phyloP scores from a whole-genome alignment of 108 stramenopile genomes.

The Fistulifera solaris region DNA sequence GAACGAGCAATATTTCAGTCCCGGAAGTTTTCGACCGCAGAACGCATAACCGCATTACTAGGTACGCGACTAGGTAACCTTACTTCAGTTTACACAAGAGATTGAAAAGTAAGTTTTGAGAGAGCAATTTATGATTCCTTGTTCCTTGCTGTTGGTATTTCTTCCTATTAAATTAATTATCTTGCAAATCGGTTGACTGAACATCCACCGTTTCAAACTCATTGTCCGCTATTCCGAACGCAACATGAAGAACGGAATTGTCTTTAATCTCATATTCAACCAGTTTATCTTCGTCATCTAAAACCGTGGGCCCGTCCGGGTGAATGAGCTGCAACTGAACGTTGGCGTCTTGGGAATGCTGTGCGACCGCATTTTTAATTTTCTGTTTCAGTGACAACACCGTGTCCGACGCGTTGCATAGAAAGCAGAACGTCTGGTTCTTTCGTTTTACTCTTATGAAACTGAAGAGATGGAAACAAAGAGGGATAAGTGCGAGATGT shows the following conservation, averaged over 20 bases:
- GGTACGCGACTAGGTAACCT: no score
- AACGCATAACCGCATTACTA: no score
- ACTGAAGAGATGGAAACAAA: no score
- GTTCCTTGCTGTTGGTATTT: no score
- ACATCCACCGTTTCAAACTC: slow-evolving; percentile 28
- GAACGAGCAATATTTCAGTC: no score
- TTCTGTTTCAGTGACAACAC: slow-evolving; percentile 40
- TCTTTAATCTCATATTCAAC: slow-evolving; percentile 28
- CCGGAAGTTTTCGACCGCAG: no score
- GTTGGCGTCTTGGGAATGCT: slow-evolving; percentile 7
- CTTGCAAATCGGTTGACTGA: neutral
- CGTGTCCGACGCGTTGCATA: slow-evolving; percentile 33
- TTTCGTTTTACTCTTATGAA: slow-evolving; percentile 39
- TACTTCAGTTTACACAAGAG: no score
- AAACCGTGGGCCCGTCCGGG: slow-evolving; percentile 18
- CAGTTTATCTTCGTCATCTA: slow-evolving; percentile 18
- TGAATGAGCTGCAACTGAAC: slow-evolving; percentile 19
- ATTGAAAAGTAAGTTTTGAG: no score
- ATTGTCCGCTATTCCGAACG: slow-evolving; percentile 25
- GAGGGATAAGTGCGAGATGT: slow-evolving; percentile 17
- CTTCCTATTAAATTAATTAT: neutral
- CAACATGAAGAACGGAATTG: slow-evolving; percentile 34
- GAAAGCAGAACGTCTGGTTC: slow-evolving; percentile 60
- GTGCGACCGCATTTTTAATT: slow-evolving; percentile 21
- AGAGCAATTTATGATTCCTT: no score